Conservation (phyloP, 2,329 filamentous ascomycete species). For the Botrytis galanthina region DNA sequence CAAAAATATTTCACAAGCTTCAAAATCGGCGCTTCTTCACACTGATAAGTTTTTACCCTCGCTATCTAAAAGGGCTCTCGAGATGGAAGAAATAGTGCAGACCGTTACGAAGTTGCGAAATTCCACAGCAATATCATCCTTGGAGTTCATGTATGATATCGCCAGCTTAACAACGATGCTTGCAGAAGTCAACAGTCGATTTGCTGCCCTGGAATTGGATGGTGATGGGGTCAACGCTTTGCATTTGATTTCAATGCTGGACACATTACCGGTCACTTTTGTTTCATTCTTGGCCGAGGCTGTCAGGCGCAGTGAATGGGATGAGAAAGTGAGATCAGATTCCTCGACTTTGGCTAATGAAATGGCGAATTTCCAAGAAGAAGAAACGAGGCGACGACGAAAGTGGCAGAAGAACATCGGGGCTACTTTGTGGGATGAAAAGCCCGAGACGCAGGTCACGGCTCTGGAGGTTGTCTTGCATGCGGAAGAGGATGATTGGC, state of each 20-base stretch:
- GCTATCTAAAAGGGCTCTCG: conserved; percentile 53
- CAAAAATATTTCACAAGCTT: conserved; percentile 62
- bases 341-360: conserved; percentile 88
- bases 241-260: conserved; percentile 74
- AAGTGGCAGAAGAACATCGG: conserved; percentile 89
- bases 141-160: conserved; percentile 78
- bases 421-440: conserved; percentile 63
- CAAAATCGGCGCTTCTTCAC: conserved; percentile 61
- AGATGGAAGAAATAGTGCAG: conserved; percentile 60
- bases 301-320: conserved; percentile 84
- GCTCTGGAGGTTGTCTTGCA: conserved; percentile 83
- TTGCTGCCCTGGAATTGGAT: conserved; percentile 68
- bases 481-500: conserved; percentile 79
- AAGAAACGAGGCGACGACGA: conserved; percentile 82
- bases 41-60: conserved; percentile 61
- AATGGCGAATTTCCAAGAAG: conserved; percentile 86
- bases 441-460: conserved; percentile 65
- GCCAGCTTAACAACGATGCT: conserved; percentile 76
- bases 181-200: conserved; percentile 67
- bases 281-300: conserved; percentile 85
- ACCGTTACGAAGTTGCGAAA: conserved; percentile 67
- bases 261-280: conserved; percentile 84
- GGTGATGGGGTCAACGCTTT: conserved; percentile 78
- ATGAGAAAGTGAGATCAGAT: conserved; percentile 83
- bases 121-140: conserved; percentile 60